phyloP scores from a whole-genome alignment of 2,329 filamentous ascomycete genomes.

The Colletotrichum sp. region DNA sequence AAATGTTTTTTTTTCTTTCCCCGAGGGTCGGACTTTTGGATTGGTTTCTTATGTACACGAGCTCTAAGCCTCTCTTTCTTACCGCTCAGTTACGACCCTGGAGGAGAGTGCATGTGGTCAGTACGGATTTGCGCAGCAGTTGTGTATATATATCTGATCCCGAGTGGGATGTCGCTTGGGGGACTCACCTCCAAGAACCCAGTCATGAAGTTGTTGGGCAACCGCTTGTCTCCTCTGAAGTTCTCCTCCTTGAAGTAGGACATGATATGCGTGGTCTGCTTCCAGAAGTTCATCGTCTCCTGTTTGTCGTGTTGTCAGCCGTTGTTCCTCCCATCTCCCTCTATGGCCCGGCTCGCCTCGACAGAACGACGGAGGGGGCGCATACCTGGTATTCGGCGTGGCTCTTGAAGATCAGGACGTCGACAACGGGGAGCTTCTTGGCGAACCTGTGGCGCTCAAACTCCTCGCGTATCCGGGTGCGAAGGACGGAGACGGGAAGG shows the following conservation, averaged over 20 bases:
- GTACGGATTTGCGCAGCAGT: background rate
- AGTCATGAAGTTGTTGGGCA: conserved; percentile 90
- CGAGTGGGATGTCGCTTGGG: background rate
- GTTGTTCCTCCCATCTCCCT: background rate
- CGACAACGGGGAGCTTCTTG: conserved; percentile 84
- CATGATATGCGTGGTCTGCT: conserved; percentile 93
- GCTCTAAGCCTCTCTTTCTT: background rate
- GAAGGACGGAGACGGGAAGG: conserved; percentile 84
- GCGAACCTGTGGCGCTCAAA: conserved; percentile 96
- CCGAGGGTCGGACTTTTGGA: conserved; percentile 7
- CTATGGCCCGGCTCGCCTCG: background rate
- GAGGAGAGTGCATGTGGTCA: background rate
- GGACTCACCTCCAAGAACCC: conserved; percentile 88
- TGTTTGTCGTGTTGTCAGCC: conserved; percentile 40
- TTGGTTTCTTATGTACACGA: conserved; percentile 16
- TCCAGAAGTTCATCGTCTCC: conserved; percentile 99
- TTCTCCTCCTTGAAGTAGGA: conserved; percentile 93
- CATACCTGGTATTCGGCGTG: conserved; percentile 92
- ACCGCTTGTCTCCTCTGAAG: conserved; percentile 74
- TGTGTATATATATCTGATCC: background rate
- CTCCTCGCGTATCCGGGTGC: conserved; percentile 94
- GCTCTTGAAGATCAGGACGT: conserved; percentile 89
- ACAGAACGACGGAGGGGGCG: background rate
- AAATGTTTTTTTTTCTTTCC: background rate
- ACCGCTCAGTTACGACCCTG: conserved; percentile 26